Evolutionary conservation across 768 basidiomycete genomes (phyloP), one percentile per base, ranked within the genome.

Genomic region (Chalciporus sphaerocephalus): DNA sequence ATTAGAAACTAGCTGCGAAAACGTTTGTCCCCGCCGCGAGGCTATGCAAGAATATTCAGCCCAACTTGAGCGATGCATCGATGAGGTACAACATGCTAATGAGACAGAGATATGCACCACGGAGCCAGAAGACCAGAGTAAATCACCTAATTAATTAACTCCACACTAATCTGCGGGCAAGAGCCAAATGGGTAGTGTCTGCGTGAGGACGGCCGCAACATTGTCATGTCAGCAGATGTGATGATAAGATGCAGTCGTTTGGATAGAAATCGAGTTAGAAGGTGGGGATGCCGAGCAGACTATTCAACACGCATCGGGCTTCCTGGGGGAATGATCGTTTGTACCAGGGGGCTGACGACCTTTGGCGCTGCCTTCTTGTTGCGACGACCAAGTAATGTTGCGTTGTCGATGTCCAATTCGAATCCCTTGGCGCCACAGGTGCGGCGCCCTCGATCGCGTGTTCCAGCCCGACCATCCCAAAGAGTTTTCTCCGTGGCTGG

Each of bases 391-490:
- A 97, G 74, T 1, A 98, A 67, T 3, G 95, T 97, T 18, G 96
- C 91, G 47, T 76, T 82, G 55, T 87, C 80, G 42, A 99, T 68
- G 60, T 92, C 87, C 46, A 99, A 76, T 61, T 97, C 90, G 58
- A 99, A 99, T 8, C 61, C 72, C 25, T 48, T 61, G 28, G 46
- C 38, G 20, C 58, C 56, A 40, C 59, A 51, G 21, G 51, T 22
- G 21, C 69, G 58, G 40, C 64, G 61, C 27, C 76, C 79, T 5
- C 62, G 72, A 64, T 87, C 86, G n/a, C 85, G 67, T 47, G 73
- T 71, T n/a, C 86, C 86, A 0, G 85, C 86, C 27, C 85, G 74
- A 1, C 85, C 85, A 28, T 82, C 85, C 58, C 78, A 78, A 30
- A 67, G 9, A 21, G 42, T 51, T 32, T 48, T 55, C 38, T 65